phyloP scores from a whole-genome alignment of 345 rosid genomes.

The Eucalyptus rudis region DNA sequence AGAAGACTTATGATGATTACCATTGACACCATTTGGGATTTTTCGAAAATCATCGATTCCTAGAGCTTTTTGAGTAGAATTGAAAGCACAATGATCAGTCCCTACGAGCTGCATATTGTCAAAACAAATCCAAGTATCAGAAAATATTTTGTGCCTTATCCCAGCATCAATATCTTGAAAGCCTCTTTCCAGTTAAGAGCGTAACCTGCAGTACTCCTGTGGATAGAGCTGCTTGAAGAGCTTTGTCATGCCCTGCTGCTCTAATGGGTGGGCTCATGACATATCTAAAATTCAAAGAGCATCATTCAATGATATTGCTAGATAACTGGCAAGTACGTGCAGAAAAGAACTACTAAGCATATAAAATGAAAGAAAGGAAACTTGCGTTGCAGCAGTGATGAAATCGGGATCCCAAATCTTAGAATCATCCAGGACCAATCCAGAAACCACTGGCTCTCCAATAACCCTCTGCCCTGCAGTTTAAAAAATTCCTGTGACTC shows the following conservation, averaged over 20 bases:
- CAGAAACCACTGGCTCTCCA: constrained; percentile 95
- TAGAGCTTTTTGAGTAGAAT: constrained; percentile 73
- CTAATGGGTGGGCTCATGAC: constrained; percentile 99
- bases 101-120: constrained; percentile 73
- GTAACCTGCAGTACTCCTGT: constrained; percentile 84
- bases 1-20: constrained; percentile 20
- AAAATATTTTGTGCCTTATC: neutral
- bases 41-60: constrained; percentile 89
- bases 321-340: neutral
- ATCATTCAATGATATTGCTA: neutral
- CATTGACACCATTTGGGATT: constrained; percentile 94
- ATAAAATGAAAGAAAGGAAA: neutral
- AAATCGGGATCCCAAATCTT: constrained; percentile 87
- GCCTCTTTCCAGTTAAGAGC: neutral
- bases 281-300: constrained; percentile 38
- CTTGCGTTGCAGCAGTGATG: constrained; percentile 76
- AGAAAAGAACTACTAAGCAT: neutral
- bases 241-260: constrained; percentile 73
- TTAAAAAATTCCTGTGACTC: neutral
- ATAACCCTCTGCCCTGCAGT: constrained; percentile 85
- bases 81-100: constrained; percentile 88
- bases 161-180: neutral
- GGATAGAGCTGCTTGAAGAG: constrained; percentile 89
- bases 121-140: neutral
- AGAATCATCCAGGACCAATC: constrained; percentile 80